These are phyloP conservation scores for Saccharum officinarum DNA, from an alignment of 176 grass and related monocot species.

Conservation along the genomic window DNA sequence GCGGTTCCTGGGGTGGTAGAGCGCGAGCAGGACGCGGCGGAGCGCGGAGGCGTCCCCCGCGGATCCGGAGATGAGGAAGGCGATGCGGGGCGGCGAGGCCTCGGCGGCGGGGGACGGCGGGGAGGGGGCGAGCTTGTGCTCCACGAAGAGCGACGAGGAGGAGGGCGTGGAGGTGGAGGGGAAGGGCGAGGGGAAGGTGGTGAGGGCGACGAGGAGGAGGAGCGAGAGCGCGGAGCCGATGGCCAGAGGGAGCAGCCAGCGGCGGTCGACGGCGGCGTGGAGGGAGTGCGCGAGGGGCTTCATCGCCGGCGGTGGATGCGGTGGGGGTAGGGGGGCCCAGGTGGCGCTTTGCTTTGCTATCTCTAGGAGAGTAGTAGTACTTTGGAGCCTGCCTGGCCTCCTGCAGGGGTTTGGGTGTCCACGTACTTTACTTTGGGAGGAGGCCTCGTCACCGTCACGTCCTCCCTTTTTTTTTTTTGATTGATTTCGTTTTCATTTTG, in stretches of 20 bases:
- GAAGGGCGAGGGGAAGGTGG: too few species aligned
- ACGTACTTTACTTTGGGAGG: not conserved
- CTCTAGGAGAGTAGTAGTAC: too few species aligned
- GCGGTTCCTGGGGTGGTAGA: constrained; percentile 64
- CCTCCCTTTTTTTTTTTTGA: too few species aligned
- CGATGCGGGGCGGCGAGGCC: constrained; percentile 38
- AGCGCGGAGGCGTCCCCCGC: constrained; percentile 42
- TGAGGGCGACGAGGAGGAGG: constrained; percentile 40
- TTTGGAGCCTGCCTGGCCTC: too few species aligned
- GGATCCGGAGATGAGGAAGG: constrained; percentile 64
- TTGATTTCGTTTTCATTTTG: too few species aligned
- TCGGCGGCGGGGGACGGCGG: not conserved
- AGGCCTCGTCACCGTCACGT: too few species aligned
- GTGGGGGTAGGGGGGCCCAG: not conserved
- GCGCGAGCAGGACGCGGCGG: constrained; percentile 55
- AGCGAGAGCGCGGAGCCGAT: constrained; percentile 42
- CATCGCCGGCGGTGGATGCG: constrained; percentile 22
- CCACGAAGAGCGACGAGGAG: constrained; percentile 47
- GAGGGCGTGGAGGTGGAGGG: constrained; percentile 2
- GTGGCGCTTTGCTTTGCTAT: not conserved
- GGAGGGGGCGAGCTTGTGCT: constrained; percentile 54
- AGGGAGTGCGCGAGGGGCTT: constrained; percentile 27
- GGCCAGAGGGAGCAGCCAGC: constrained; percentile 50
- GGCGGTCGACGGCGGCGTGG: constrained; percentile 47
- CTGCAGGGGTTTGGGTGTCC: not conserved